Evolutionary conservation across 305 asterid species (phyloP).

Genomic region (Fraxinus baroniana): DNA sequence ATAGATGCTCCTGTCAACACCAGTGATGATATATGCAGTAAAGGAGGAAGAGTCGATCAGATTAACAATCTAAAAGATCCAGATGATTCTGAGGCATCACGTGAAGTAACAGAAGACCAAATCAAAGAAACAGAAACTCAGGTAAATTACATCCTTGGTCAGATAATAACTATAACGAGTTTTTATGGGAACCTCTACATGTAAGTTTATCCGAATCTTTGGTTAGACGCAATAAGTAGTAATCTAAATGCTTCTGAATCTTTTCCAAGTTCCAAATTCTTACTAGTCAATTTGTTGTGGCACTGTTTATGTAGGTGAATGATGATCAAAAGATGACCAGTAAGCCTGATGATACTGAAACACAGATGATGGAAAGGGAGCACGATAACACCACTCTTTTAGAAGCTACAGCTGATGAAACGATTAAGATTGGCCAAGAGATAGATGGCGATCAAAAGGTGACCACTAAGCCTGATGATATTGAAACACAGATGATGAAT

Average conservation of each 20-base stretch:
- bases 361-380: conserved; percentile 11
- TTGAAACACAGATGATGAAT: conserved; percentile 13
- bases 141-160: conserved; percentile 18
- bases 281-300: neutral
- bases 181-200: neutral
- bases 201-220: neutral
- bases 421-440: conserved; percentile 5
- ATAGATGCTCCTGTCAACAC: conserved; percentile 18
- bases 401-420: conserved; percentile 23
- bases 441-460: conserved; percentile 14
- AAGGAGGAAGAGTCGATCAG: neutral
- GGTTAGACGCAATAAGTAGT: neutral
- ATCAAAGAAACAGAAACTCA: conserved; percentile 24
- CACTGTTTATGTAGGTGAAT: conserved; percentile 9
- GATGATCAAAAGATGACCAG: conserved; percentile 13
- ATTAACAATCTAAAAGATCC: neutral
- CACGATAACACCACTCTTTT: conserved; percentile 2
- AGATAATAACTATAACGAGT: neutral
- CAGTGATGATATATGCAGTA: neutral
- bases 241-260: neutral
- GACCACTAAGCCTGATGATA: conserved; percentile 15
- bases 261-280: neutral
- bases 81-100: conserved; percentile 18
- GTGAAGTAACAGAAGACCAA: conserved; percentile 16
- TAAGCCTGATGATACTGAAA: conserved; percentile 21